Evolutionary conservation across 2,329 filamentous ascomycete species (phyloP), one percentile per base, ranked within the genome.

Genomic region (Phaeosphaeria sp.): DNA sequence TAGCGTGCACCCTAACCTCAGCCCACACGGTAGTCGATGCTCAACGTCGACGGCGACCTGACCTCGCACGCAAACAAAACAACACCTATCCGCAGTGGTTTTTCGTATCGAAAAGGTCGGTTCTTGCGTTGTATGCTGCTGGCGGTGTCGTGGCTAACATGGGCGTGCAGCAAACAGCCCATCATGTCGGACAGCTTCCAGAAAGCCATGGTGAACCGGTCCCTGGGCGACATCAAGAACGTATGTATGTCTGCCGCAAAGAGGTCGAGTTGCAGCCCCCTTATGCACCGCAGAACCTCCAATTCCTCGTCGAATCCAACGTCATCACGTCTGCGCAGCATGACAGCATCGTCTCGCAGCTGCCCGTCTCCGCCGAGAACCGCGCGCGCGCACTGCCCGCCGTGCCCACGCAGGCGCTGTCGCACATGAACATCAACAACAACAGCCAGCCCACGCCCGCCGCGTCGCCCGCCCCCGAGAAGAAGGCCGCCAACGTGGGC

Each of bases 161-260:
- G 20, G 6, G 13, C 21, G 27, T 5, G 22, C 41, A 54, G 52
- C 23, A 49, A 39, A 36, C 30, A 20, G 22, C 23, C 21, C 62
- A 66, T 44, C 52, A 77, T 78, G 75, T 62, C 71, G 59, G 80
- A 82, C 69, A 76, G 79, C 60, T 79, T 83, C 73, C 79, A 74
- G 59, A 79, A 81, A 58, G 86, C 86, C 46, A 85, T 87, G 85
- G 87, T 89, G 79, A 95, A 94, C 82, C 87, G 92, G 80, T 93
- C 92, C 74, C 87, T 96, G 74, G 89, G 92, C 65, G 90, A 87
- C 72, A 93, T 97, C 82, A 93, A 92, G 81, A 92, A 90, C 73
- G 92, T 93, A 82, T 68, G 87, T 62, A 46, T 49, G 22, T 39
- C 18, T 50, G 1, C 15, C n/a, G 13, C 17, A 18, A 20, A 18